Evolutionary conservation across 2,329 filamentous ascomycete species (phyloP), one percentile per base, ranked within the genome.

Genomic region (Dothistroma septosporum): DNA sequence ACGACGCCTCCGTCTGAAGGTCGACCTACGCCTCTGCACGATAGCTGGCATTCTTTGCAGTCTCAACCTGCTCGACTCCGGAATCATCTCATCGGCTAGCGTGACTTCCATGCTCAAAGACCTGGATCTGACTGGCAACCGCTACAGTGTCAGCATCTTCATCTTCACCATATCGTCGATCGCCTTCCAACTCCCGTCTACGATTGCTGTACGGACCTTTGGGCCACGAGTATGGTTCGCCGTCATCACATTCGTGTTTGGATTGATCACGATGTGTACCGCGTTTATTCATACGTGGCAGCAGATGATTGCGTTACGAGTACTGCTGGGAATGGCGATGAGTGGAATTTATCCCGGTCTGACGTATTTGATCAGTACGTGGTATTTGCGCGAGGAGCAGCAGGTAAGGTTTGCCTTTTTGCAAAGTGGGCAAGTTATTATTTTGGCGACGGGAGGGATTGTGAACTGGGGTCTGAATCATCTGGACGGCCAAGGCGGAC

Each of bases 1-100:
- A 66, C 76, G 72, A 33, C 78, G 73, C 47, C 75, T 88, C 32
- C 82, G 85, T 19, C 77, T 81, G 61, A 89, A 89, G 72, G 80
- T 88, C 56, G 87, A 90, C 70, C 69, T 88, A 49, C 82, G 87
- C 24, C 77, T 90, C 2, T 90, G 87, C 74, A 87, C 83, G 28
- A 89, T 91, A 64, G 87, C 87, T 1, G 87, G 87, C 1, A 80
- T 90, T n/a, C 76, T 90, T 2, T 89, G 86, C 75, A 85, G 83
- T 64, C 79, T 90, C 60, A 87, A 90, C 71, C 77, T 91, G 12
- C 79, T 90, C 14, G 87, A 90, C 75, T 85, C 83, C 53, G 87
- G 86, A 46, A 87, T 90, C 66, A 86, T 90, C 59, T 87, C 84
- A 1, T 86, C 83, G 7, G 88, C 87, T 0, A 85, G 86, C 0